These are phyloP conservation scores for Saksenaea vasiformis DNA, from an alignment of 371 early-diverging fungal genomes.

Conservation along the genomic window DNA sequence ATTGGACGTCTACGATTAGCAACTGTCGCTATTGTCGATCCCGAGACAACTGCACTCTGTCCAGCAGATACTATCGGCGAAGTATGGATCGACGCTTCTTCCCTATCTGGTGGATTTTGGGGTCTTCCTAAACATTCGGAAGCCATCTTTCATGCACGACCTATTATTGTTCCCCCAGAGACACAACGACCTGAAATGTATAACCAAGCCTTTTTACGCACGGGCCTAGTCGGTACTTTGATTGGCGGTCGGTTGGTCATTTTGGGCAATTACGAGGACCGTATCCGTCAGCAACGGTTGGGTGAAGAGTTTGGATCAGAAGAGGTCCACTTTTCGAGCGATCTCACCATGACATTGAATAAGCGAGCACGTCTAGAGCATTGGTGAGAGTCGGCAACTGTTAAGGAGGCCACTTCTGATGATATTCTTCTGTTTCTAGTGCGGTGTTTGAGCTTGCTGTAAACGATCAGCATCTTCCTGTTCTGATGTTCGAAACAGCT, in stretches of 20 bases:
- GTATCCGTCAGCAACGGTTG: slow-evolving; percentile 62
- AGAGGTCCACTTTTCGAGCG: slow-evolving; percentile 53
- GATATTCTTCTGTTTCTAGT: slow-evolving; percentile 13
- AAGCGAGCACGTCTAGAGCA: slow-evolving; percentile 56
- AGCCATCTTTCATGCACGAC: slow-evolving; percentile 71
- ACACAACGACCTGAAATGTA: slow-evolving; percentile 50
- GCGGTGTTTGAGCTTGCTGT: slow-evolving; percentile 65
- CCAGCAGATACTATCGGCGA: slow-evolving; percentile 81
- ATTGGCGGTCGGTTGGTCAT: slow-evolving; percentile 72
- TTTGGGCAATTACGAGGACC: slow-evolving; percentile 77
- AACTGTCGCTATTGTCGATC: slow-evolving; percentile 82
- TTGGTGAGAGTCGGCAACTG: slow-evolving; percentile 45
- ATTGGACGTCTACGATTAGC: slow-evolving; percentile 23
- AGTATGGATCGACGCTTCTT: slow-evolving; percentile 81
- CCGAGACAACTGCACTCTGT: slow-evolving; percentile 74
- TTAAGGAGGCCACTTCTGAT: neutral
- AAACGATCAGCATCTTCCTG: slow-evolving; percentile 71
- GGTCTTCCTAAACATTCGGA: slow-evolving; percentile 73
- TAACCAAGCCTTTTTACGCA: slow-evolving; percentile 68
- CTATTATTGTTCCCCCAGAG: slow-evolving; percentile 54
- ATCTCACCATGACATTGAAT: slow-evolving; percentile 56
- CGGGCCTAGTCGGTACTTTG: slow-evolving; percentile 79
- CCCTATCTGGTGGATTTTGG: slow-evolving; percentile 82
- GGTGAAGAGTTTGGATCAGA: slow-evolving; percentile 47
- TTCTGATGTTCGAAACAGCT: slow-evolving; percentile 68